Percentiles rank a stretch among this genome's conserved stretches.
These are phyloP conservation scores for Hypoxylon sp. DNA, from an alignment of 2,329 filamentous ascomycete species.

Conservation along the genomic window DNA sequence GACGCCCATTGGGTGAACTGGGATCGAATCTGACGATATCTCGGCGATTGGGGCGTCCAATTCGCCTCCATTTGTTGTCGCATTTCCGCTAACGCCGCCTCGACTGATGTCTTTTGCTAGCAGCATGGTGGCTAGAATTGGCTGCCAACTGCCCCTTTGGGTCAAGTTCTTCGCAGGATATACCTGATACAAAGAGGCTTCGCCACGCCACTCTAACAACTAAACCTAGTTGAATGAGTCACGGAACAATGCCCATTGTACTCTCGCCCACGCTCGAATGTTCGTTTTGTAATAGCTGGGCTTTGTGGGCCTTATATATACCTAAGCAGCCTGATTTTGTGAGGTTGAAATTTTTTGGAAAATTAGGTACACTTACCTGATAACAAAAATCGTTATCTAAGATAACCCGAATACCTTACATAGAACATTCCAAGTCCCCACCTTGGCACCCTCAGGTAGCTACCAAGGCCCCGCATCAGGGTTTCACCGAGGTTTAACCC, in stretches of 20 bases:
- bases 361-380: background rate
- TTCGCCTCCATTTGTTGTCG: constrained; percentile 33
- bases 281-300: constrained; percentile 10
- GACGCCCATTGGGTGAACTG: constrained; percentile 84
- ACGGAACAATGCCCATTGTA: constrained; percentile 22
- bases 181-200: constrained; percentile 19
- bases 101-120: constrained; percentile 44
- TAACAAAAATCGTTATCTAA: constrained; percentile 13
- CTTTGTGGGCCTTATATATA: constrained; percentile 20
- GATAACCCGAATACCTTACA: background rate
- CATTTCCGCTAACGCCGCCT: constrained; percentile 40
- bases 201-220: constrained; percentile 27
- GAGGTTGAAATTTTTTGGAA: constrained; percentile 13
- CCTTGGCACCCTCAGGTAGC: background rate
- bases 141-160: constrained; percentile 31
- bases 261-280: constrained; percentile 6
- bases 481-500: constrained; percentile 53
- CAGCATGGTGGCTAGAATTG: constrained; percentile 43
- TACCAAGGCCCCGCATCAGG: constrained; percentile 39
- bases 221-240: constrained; percentile 29
- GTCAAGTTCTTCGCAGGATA: constrained; percentile 25
- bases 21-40: constrained; percentile 66
- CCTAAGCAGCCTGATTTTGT: background rate
- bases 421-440: constrained; percentile 32
- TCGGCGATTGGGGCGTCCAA: constrained; percentile 16